Base-by-base conservation (phyloP, 2,329 filamentous ascomycete genomes). In the Colletotrichum sidae region DNA sequence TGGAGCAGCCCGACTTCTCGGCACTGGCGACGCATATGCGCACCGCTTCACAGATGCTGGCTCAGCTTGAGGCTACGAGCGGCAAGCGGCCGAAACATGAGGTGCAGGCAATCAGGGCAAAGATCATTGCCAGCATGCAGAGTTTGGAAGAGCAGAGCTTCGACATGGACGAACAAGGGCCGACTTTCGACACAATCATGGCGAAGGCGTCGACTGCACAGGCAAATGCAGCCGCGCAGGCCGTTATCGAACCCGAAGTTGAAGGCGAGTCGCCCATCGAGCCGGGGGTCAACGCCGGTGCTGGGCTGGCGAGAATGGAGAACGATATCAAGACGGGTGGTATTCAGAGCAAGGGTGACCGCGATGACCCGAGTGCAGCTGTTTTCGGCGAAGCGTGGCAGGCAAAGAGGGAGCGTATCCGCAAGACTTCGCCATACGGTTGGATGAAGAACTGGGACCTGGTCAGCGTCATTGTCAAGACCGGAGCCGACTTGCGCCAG, bases 371-470 rank as follows among this genome's bases (percentile, higher is more conserved):
- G 46, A 94, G 92, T 72, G 92, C 92, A 41, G 92, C 92, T 9
- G 93, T 93, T 6, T 95, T 96, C 77, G 92, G 93, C 64, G 92
- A 96, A 78, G 92, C 92, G 17, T 96, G 92, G 92, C 88, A 91
- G 70, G 86, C 89, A 60, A 96, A 96, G 78, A 92, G 91, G 72
- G 92, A 95, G 77, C 90, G 92, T 17, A 93, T 96, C 74, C 86
- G 92, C 67, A 91, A 92, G 71, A 92, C 92, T 1, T 95, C 92
- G 1, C 92, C 92, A 0, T 96, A 94, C 73, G 92, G 92, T 9
- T 93, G 91, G 88, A 93, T 94, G 89, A 92, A 92, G 79, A 95
- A 94, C 73, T 96, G 92, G 92, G 92, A 96, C 72, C 84, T 96
- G 33, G 84, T 96, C 68, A 94, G 91, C 73, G 92, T 96, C 65